Conservation (phyloP, 805 yeast genomes). For the Metschnikowia henanensis region DNA sequence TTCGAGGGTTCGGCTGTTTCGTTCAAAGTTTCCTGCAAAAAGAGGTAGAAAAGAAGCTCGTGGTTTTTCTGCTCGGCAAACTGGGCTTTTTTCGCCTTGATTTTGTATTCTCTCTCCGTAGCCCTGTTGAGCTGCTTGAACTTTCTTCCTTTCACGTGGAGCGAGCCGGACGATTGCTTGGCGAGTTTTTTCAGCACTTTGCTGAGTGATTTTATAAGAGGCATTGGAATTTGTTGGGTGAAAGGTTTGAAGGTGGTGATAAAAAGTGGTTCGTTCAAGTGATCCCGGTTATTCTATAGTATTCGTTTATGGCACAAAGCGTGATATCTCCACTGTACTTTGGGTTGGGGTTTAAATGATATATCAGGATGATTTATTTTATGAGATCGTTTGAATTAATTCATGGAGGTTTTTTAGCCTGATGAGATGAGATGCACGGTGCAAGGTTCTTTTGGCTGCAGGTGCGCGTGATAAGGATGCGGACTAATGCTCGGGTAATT, state of each 20-base stretch:
- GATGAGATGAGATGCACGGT: no score
- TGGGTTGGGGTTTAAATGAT: no score
- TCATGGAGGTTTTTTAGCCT: no score
- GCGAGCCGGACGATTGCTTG: conserved; percentile 49
- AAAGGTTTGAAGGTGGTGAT: background rate
- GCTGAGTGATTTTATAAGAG: conserved; percentile 62
- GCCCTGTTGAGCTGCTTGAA: conserved; percentile 83
- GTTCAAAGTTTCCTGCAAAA: conserved; percentile 50
- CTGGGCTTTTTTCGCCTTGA: conserved; percentile 57
- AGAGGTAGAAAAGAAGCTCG: conserved; percentile 58
- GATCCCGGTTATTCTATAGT: no score
- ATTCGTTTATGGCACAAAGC: no score
- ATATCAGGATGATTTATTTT: no score
- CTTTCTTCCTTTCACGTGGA: conserved; percentile 90
- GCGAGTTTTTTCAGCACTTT: conserved; percentile 64
- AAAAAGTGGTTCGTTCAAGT: background rate
- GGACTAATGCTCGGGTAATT: no score
- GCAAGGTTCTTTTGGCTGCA: no score
- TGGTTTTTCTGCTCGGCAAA: conserved; percentile 59
- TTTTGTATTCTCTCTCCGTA: conserved; percentile 76
- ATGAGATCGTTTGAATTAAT: no score
- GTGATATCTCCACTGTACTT: no score
- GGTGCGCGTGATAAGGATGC: no score
- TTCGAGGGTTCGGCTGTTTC: conserved; percentile 24
- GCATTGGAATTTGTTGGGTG: conserved; percentile 43